Base-by-base conservation (phyloP, 345 rosid genomes). In the Litchi chinensis region DNA sequence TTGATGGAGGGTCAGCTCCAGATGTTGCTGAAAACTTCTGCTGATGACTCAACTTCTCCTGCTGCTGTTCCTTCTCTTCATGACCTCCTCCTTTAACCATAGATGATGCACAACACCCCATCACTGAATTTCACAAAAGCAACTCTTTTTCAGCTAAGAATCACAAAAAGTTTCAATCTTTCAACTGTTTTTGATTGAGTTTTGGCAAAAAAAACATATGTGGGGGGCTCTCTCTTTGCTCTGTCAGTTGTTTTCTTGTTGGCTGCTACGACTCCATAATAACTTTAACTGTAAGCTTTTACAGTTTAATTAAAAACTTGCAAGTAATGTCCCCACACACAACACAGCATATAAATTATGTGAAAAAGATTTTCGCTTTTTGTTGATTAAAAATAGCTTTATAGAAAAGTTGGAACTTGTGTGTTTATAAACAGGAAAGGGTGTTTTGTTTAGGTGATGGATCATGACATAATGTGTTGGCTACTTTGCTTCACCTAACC, bases 51-150 rank as follows among this genome's bases (percentile, higher is more conserved):
- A 1, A 10, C 8, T 7, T 60, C 65, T 56, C n/a, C 22, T 40
- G 87, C 48, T 70, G 85, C 68, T 70, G 66, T 65, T 68, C 88
- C 70, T 86, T 90, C 57, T 73, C 86, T 24, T 80, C 80, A 1
- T 84, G 86, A 39, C 83, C 88, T 75, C 85, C 83, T 82, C 81
- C 88, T 52, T 85, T 74, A 19, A 81, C 43, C 73, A 86, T 84
- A 28, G 90, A 85, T 24, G 98, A 93, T 81, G 37, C 88, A 79
- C 97, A 92, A 80, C 98, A 93, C 79, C 98, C 98, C 98, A 93
- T 92, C 48, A 71, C 77, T 71, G 44, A 66, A 63, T 48, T 40
- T 37, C 60, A 64, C 13, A 26, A 67, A 68, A 19, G n/a, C 18
- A 16, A n/a, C 43, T 40, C 28, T 15, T n/a, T 75, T 75, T 72